Evolutionary conservation across 345 rosid species (phyloP).

Genomic region (Heritiera littoralis): DNA sequence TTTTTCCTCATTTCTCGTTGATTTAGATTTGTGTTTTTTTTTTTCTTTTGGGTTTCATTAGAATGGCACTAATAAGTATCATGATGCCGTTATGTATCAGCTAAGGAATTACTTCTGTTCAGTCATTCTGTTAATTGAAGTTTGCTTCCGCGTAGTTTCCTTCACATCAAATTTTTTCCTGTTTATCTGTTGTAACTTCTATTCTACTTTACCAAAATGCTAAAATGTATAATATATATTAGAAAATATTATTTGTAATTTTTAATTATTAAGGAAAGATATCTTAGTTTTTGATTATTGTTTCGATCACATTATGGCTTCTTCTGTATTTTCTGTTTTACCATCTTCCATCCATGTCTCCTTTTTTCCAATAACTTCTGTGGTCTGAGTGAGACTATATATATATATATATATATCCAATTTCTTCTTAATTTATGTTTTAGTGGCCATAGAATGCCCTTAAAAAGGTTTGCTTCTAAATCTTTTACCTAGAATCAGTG

Average conservation of each 20-base stretch:
- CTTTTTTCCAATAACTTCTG: not conserved
- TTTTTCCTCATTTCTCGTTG: too few relatives aligned
- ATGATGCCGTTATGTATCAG: constrained; percentile 5
- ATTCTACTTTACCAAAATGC: not conserved
- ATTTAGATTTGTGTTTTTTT: constrained; percentile 3
- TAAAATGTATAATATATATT: not conserved
- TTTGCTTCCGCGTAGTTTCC: not conserved
- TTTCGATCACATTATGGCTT: not conserved
- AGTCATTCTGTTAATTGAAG: not conserved
- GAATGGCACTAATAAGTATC: not conserved
- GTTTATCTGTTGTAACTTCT: constrained; percentile 5
- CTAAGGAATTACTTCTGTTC: not conserved
- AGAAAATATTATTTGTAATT: not conserved
- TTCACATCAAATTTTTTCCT: not conserved
- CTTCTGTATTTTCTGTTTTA: not conserved
- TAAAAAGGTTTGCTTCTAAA: not conserved
- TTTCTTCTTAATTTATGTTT: not conserved
- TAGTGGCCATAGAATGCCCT: not conserved
- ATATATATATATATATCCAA: not conserved
- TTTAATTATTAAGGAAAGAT: not conserved
- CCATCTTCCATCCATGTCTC: not conserved
- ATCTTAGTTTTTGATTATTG: not conserved
- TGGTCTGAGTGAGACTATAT: not conserved
- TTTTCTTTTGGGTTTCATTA: not conserved
- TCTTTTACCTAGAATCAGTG: not conserved